Evolutionary conservation across 192 early-diverging fungal genomes (phyloP), one percentile per base, ranked within the genome.

Genomic region (Dissophora globulifera): DNA sequence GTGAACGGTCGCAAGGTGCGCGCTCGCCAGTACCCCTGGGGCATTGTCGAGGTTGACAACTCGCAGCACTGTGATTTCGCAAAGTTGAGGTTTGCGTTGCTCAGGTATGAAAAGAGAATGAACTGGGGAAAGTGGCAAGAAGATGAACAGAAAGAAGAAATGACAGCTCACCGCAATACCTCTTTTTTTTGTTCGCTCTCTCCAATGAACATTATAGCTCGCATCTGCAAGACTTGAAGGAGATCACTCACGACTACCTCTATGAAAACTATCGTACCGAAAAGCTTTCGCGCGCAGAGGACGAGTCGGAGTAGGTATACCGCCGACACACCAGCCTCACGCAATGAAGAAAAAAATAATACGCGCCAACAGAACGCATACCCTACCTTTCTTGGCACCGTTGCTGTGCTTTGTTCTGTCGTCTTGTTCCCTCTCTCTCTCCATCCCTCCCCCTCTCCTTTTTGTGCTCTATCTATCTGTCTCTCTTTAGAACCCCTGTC

Each of bases 11-110:
- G 95, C 50, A 88, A 89, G 46, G 92, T 97, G 35, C 93, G 98
- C 45, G 98, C 92, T 30, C 85, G 98, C 46, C 86, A 83, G 52
- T 99, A 99, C 70, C 91, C 95, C 9, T 99, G 98, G 98, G 98
- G 98, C 63, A 79, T 87, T 26, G 96, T 99, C 19, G 92, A 97
- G 80, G 94, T 98, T 22, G 98, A 99, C 63, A 97, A 98, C 74
- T 89, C 92, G 26, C 86, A 95, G 81, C 96, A 99, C 84, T 94
- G 90, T 62, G 98, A 99, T 76, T 99, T 98, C 86, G 94, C 92
- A 30, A 90, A 91, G 59, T 85, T 99, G 56, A 88, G 96, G 50
- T 94, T 93, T 51, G 91, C 96, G 22, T 74, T 97, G 58, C 90
- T 97, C 45, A 81, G 89, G 88, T 89, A 85, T n/a, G n/a, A n/a